These are phyloP conservation scores for Hypoxylon sp. DNA, from an alignment of 2,329 filamentous ascomycete species.

Conservation along the genomic window DNA sequence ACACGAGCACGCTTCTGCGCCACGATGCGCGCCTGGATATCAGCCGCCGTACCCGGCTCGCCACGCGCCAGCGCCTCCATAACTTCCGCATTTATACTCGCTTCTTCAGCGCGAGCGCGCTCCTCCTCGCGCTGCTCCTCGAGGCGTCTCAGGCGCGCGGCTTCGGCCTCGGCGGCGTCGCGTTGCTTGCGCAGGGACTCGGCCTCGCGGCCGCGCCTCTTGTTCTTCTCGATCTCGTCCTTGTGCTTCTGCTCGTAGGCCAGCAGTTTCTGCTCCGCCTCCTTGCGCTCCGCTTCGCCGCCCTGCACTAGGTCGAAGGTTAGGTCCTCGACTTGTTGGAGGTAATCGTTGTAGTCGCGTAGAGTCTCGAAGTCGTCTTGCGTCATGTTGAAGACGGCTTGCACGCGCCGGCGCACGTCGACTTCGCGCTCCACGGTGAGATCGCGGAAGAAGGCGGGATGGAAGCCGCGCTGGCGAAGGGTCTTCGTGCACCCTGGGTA, in stretches of 20 bases:
- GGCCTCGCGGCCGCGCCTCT: slow-evolving; percentile 67
- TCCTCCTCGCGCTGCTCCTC: slow-evolving; percentile 78
- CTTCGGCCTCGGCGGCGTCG: slow-evolving; percentile 76
- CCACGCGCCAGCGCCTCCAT: slow-evolving; percentile 77
- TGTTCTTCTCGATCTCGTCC: slow-evolving; percentile 75
- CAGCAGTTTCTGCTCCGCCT: slow-evolving; percentile 62
- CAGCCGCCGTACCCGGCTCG: slow-evolving; percentile 71
- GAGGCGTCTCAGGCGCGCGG: slow-evolving; percentile 72
- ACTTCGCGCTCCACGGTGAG: slow-evolving; percentile 91
- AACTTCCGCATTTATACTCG: slow-evolving; percentile 76
- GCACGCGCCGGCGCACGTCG: slow-evolving; percentile 87
- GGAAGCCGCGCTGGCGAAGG: slow-evolving; percentile 86
- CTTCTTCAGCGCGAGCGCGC: slow-evolving; percentile 75
- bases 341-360: slow-evolving; percentile 90
- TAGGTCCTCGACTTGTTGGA: slow-evolving; percentile 91
- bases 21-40: slow-evolving; percentile 72
- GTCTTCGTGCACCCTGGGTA: slow-evolving; percentile 91
- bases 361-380: slow-evolving; percentile 93
- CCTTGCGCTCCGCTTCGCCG: slow-evolving; percentile 71
- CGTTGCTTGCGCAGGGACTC: slow-evolving; percentile 67
- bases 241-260: slow-evolving; percentile 82
- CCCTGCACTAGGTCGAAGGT: slow-evolving; percentile 89
- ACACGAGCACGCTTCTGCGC: slow-evolving; percentile 81
- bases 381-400: slow-evolving; percentile 84
- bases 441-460: slow-evolving; percentile 90